phyloP scores from a whole-genome alignment of 2,329 filamentous ascomycete genomes.

The Claviceps pazoutovae region DNA sequence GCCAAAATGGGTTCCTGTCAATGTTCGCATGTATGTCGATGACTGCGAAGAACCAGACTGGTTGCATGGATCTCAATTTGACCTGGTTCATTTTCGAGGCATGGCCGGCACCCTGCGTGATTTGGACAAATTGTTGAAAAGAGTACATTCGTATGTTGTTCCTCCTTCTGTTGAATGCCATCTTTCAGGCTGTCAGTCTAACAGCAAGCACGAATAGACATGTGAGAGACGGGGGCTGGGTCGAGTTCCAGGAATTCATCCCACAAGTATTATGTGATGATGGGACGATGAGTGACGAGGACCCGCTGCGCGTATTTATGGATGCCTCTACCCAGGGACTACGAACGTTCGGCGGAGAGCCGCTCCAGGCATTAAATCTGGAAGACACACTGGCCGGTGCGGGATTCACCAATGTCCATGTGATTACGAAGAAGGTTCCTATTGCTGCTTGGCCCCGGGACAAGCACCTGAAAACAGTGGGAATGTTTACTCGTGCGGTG shows the following conservation, averaged over 20 bases:
- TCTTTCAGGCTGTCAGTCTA: constrained; percentile 3
- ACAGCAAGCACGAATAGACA: constrained; percentile 15
- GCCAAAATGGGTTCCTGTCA: constrained; percentile 38
- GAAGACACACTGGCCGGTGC: constrained; percentile 21
- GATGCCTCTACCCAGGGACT: constrained; percentile 19
- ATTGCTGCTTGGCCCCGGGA: constrained; percentile 31
- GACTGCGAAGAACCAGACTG: constrained; percentile 45
- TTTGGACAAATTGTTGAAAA: constrained; percentile 30
- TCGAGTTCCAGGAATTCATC: constrained; percentile 35
- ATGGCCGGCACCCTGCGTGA: constrained; percentile 39
- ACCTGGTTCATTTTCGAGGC: constrained; percentile 39
- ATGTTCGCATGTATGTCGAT: constrained; percentile 48
- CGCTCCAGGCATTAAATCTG: constrained; percentile 21
- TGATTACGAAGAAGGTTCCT: constrained; percentile 29
- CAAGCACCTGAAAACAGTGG: constrained; percentile 25
- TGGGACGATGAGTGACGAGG: constrained; percentile 26
- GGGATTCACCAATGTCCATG: constrained; percentile 31
- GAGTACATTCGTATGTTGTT: constrained; percentile 18
- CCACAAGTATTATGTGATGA: constrained; percentile 29
- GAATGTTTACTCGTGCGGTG: constrained; percentile 29
- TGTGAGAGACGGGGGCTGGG: constrained; percentile 33
- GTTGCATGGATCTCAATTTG: constrained; percentile 37
- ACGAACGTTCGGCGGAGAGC: constrained; percentile 24
- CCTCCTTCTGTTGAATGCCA: too few species aligned
- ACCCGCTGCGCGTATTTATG: constrained; percentile 22